phyloP scores from a whole-genome alignment of 163 green algal genomes.

The Chlamydomonas reinhardtii region DNA sequence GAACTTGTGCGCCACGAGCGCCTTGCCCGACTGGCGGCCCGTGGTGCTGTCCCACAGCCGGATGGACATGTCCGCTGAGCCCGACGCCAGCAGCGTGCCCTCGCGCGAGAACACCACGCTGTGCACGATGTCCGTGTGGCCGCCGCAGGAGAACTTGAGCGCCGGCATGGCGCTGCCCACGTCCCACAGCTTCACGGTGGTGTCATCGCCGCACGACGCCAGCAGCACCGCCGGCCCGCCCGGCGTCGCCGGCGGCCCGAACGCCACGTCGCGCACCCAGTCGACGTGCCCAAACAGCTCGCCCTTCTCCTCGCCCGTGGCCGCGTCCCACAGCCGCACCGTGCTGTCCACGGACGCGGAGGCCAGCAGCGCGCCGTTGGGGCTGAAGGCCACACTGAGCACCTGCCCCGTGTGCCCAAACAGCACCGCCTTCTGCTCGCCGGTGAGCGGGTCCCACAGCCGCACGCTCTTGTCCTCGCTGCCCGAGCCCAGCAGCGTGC shows the following conservation, averaged over 20 bases:
- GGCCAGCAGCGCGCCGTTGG: constrained; percentile 39
- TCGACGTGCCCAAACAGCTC: constrained; percentile 39
- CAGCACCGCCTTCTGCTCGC: constrained; percentile 51
- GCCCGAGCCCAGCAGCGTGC: constrained; percentile 37
- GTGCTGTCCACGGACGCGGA: constrained; percentile 21
- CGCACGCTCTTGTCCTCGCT: constrained; percentile 45
- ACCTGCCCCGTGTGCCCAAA: constrained; percentile 55
- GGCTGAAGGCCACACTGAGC: constrained; percentile 63
- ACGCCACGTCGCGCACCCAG: constrained; percentile 40
- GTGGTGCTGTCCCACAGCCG: constrained; percentile 29
- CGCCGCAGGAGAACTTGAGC: not conserved
- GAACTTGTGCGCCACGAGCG: constrained; percentile 42
- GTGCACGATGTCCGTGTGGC: constrained; percentile 39
- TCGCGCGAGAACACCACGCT: constrained; percentile 9
- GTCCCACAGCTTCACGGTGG: constrained; percentile 46
- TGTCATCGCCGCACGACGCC: constrained; percentile 40
- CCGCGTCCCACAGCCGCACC: constrained; percentile 39
- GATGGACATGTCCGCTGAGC: constrained; percentile 26
- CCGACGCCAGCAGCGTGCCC: constrained; percentile 24
- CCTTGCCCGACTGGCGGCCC: constrained; percentile 11
- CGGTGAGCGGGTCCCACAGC: constrained; percentile 41
- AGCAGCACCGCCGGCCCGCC: constrained; percentile 6
- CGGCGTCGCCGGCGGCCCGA: not conserved
- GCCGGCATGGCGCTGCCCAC: not conserved
- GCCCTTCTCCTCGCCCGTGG: constrained; percentile 41